Evolutionary conservation across 176 grass and related monocot species (phyloP), one percentile per base, ranked within the genome.

Genomic region (Oryza glaberrima): DNA sequence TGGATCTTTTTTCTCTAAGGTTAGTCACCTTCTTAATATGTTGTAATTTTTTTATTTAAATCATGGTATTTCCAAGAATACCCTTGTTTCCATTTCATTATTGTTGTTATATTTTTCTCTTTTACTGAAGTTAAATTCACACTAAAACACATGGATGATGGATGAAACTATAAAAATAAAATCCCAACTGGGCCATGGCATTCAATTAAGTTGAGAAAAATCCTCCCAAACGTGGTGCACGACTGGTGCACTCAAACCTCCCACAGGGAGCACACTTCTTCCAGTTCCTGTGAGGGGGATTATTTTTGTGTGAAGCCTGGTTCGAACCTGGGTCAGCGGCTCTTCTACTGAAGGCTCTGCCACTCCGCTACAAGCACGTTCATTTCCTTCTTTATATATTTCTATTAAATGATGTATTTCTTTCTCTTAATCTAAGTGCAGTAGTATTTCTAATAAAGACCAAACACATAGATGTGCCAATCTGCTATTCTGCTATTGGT

Each of bases 1-100:
- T 54, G 93, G 93, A 28, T 95, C 93, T 5, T 95, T 95, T 73
- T 95, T 90, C 72, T 95, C 93, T 3, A 92, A 92, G 91, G 87
- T 92, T 76, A 15, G 79, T 74, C 15, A 16, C 9, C 25, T 69
- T n/a, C 14, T 84, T 20, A 70, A 43, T 80, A 26, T 86, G 6
- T 45, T 35, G 51, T 54, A 54, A 17, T 70, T 58, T 56, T 56
- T 70, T 35, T 72, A 10, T 35, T 69, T 80, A 10, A 48, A 26
- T 46, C 15, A 23, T 77, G 9, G 38, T 61, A 15, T 75, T 81
- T 74, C 11, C 36, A 16, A 43, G 45, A 64, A 70, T 52, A 5
- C 9, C 36, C 16, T 19, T 56, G 32, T 17, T 60, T 60, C 20
- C 51, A 14, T 81, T n/a, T 15, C 19, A 6, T 71, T 36, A 26